Evolutionary conservation across 140 eudicot species (phyloP).

Genomic region (Stevia rebaudiana): DNA sequence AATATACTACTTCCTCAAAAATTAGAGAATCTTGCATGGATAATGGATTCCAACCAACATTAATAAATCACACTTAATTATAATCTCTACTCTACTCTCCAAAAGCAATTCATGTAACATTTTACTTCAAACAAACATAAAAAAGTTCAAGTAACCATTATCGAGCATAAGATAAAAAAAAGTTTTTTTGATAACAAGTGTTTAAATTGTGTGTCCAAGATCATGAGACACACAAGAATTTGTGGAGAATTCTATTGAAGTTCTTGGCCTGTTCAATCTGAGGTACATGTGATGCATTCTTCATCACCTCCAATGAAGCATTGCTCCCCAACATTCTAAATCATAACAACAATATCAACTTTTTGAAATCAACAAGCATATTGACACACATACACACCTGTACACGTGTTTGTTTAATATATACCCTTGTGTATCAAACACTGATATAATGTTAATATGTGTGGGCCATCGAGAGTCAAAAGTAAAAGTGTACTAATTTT

Average conservation of each 20-base stretch:
- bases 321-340: conserved; percentile 48
- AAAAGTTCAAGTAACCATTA: not conserved
- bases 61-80: not conserved
- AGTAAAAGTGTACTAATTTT: no score
- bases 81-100: conserved; percentile 2
- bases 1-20: not conserved
- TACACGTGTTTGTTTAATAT: no score
- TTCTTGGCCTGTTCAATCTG: conserved; percentile 47
- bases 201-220: not conserved
- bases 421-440: no score
- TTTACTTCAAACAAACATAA: not conserved
- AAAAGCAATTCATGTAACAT: not conserved
- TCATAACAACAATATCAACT: conserved; percentile 8
- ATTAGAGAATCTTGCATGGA: not conserved
- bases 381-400: not conserved
- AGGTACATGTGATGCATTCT: conserved; percentile 51
- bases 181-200: not conserved
- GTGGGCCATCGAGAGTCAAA: no score
- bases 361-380: not conserved
- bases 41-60: not conserved
- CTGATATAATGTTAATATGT: no score
- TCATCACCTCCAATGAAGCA: conserved; percentile 54
- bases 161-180: not conserved
- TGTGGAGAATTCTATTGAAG: conserved; percentile 48
- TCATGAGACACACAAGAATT: conserved; percentile 37